Evolutionary conservation across 1,284 basidiomycete genomes (phyloP), one percentile per base, ranked within the genome.

Genomic region (Ceratobasidium sp.): DNA sequence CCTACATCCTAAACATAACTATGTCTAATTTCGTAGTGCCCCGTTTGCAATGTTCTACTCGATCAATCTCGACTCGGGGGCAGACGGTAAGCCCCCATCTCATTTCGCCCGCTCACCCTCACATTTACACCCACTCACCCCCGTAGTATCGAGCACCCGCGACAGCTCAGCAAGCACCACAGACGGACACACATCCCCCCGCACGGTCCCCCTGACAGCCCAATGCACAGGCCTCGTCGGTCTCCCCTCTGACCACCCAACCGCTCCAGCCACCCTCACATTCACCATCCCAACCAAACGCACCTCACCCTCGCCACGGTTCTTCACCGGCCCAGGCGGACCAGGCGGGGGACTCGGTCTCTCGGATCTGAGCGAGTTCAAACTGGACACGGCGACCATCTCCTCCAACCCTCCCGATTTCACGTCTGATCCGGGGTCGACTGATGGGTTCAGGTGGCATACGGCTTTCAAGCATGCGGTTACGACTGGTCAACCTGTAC

Each of bases 191-290:
- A 54, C 27, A n/a, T 34, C 29, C 5, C 52, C 49, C 8, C 57
- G 54, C 13, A 50, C 60, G 3, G 32, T 71, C 32, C 53, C 57
- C 8, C 53, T 71, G 8, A 43, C 52, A 1, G 69, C 57, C 6
- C 69, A 69, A 45, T 52, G 69, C 32, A 50, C 50, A n/a, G 62
- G 56, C 15, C 29, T 65, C 27, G 62, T 71, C 31, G 70, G 70
- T 27, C 31, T 71, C 3, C 58, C 70, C 12, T 49, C 53, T 20
- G 68, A 64, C 35, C 67, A 71, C 35, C 67, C 70, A 20, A 65
- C 70, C 20, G 65, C 65, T 10, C 54, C 53, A 47, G 20, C 22
- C 8, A 22, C 50, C 27, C 55, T 57, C 20, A 35, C 32, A 34
- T 68, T 55, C 32, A 34, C 52, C 20, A 55, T 68, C n/a, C 57